Base-by-base conservation (phyloP, 345 rosid species). In the Rhodamnia argentea region DNA sequence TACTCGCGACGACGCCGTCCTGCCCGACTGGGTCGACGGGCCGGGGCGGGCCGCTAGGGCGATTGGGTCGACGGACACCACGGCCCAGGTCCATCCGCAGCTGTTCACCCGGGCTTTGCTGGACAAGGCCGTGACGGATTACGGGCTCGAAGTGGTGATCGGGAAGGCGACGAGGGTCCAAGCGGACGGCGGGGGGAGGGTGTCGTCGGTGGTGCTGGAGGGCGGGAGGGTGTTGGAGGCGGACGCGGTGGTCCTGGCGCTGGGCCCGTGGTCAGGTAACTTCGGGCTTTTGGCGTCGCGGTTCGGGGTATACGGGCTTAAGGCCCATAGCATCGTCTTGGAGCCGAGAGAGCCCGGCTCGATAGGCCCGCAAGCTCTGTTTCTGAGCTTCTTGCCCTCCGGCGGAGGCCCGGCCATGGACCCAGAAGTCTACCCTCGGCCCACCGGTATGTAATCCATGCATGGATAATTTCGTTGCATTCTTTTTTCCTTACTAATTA, bases 231-330 rank as follows among this genome's bases (percentile, higher is more conserved):
- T 89, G 18, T 82, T 95, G 13, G 94, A 92, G 18, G 86, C 95
- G 26, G 98, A 95, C 37, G 84, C 90, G 44, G 99, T 94, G 86
- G 98, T 97, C 53, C 84, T 96, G 78, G 93, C 98, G 18, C 93
- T 95, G 54, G 98, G 99, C 59, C 99, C 98, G 5, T 97, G 99
- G 99, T 92, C 96, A 1, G 93, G 94, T 55, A 96, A 92, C 87
- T 91, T 96, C 1, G 95, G 92, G 89, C 86, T 94, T 83, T 47
- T 96, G 86, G 86, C 93, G 10, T 91, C 94, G 37, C 57, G 94
- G 60, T 95, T 96, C 85, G 90, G 94, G 85, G 94, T 96, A n/a
- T 92, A 84, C 85, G 98, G 99, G 87, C 89, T 92, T 5, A 96
- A 92, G 88, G 98, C 95, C 83, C 98, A 96, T 59, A 95, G 97